These are phyloP conservation scores for Pestalotiopsis sp. DNA, from an alignment of 2,329 filamentous ascomycete species.

Conservation along the genomic window DNA sequence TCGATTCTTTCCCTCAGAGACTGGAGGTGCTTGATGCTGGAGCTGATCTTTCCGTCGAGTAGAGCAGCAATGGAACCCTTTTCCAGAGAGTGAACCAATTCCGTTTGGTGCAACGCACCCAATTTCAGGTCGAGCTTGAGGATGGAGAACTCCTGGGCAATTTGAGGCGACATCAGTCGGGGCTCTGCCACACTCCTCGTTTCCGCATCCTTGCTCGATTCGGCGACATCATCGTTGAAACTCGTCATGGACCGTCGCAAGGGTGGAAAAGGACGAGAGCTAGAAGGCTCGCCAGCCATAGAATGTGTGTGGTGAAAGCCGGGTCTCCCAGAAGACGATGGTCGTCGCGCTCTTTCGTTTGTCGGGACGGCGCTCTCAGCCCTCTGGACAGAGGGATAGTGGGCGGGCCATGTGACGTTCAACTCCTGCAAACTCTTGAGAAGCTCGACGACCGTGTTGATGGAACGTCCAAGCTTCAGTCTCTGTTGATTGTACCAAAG, in stretches of 20 bases:
- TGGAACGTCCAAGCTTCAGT: conserved; percentile 82
- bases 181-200: conserved; percentile 68
- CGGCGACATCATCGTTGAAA: conserved; percentile 61
- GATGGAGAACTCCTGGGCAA: conserved; percentile 94
- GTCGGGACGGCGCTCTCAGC: conserved; percentile 45
- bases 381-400: conserved; percentile 85
- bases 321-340: conserved; percentile 57
- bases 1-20: conserved; percentile 91
- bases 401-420: conserved; percentile 90
- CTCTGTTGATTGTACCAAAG: conserved; percentile 94
- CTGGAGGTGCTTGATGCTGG: conserved; percentile 88
- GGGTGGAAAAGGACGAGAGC: conserved; percentile 45
- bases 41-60: conserved; percentile 90
- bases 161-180: conserved; percentile 85
- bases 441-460: conserved; percentile 83
- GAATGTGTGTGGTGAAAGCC: conserved; percentile 67
- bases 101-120: conserved; percentile 80
- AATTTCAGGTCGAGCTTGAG: conserved; percentile 94
- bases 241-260: conserved; percentile 75
- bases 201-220: conserved; percentile 75
- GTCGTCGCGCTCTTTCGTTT: conserved; percentile 14
- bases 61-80: conserved; percentile 89
- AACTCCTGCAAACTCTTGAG: conserved; percentile 83
- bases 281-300: conserved; percentile 50
- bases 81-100: conserved; percentile 92